Evolutionary conservation across 495 filamentous ascomycete species (phyloP).

Genomic region (Aspergillus panamensis): DNA sequence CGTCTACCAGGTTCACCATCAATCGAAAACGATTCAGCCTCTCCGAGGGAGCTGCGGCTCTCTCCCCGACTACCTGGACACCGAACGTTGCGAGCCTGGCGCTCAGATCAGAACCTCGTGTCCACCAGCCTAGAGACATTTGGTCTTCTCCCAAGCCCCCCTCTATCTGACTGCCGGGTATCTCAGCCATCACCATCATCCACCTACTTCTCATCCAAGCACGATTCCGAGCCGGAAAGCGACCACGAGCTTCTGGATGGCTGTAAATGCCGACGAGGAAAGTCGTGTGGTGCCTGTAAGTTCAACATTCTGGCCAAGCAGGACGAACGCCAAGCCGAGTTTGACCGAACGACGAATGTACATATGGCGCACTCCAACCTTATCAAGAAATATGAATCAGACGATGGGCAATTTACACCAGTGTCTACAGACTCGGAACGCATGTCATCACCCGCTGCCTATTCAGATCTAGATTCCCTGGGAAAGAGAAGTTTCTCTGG

Average conservation of each 20-base stretch:
- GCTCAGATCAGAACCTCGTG: slow-evolving; percentile 42
- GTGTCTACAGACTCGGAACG: slow-evolving; percentile 7
- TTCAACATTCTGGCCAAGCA: slow-evolving; percentile 8
- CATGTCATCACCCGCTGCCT: slow-evolving; percentile 19
- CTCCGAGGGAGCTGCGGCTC: slow-evolving; percentile 17
- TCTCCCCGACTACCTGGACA: slow-evolving; percentile 19
- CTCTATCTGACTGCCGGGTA: slow-evolving; percentile 37
- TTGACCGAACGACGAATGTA: slow-evolving; percentile 32
- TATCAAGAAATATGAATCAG: slow-evolving; percentile 30
- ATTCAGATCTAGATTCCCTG: slow-evolving; percentile 13
- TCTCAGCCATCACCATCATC: slow-evolving; percentile 30
- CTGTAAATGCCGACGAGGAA: slow-evolving; percentile 9
- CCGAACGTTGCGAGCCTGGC: slow-evolving; percentile 39
- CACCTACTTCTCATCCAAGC: slow-evolving; percentile 33
- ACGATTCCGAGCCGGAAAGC: slow-evolving; percentile 17
- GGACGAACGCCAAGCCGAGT: slow-evolving; percentile 11
- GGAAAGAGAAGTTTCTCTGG: slow-evolving; percentile 18
- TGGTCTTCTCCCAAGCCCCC: slow-evolving; percentile 42
- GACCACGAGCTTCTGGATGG: slow-evolving; percentile 4
- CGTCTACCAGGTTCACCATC: slow-evolving; percentile 40
- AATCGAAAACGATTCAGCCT: slow-evolving; percentile 23
- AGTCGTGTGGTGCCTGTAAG: slow-evolving; percentile 19
- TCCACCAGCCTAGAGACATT: slow-evolving; percentile 35
- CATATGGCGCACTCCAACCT: slow-evolving; percentile 41
- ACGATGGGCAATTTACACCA: slow-evolving; percentile 18